These are phyloP conservation scores for Chlorella sorokiniana DNA, from an alignment of 139 green algal genomes.

Conservation along the genomic window DNA sequence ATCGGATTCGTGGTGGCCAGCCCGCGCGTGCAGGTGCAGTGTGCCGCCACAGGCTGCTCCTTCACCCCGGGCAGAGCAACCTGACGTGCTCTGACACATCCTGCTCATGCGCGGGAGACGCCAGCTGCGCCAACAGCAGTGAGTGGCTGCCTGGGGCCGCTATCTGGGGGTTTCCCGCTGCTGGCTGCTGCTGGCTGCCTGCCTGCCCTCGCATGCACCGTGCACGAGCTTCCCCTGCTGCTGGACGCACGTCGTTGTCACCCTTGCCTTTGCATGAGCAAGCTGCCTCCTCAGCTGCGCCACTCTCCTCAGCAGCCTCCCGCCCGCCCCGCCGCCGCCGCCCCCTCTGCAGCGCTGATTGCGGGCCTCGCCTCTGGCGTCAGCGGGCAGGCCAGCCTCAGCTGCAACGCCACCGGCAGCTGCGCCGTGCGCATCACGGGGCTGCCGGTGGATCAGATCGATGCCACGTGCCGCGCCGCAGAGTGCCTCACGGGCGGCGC, in stretches of 20 bases:
- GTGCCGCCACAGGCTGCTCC: slow-evolving; percentile 17
- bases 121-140: slow-evolving; percentile 21
- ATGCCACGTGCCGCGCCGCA: slow-evolving; percentile 18
- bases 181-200: too few species aligned
- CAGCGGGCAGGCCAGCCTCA: slow-evolving; percentile 11
- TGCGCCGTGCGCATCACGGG: slow-evolving; percentile 26
- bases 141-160: background rate
- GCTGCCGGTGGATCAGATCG: slow-evolving; percentile 21
- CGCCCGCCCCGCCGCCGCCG: background rate
- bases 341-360: slow-evolving; percentile 26
- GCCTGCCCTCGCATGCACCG: background rate
- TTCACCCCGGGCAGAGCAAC: background rate
- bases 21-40: slow-evolving; percentile 14
- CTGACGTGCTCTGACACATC: slow-evolving; percentile 20
- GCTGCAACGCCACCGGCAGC: background rate
- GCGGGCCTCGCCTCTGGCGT: slow-evolving; percentile 14
- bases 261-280: background rate
- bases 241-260: background rate
- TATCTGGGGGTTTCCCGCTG: background rate
- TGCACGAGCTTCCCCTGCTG: background rate
- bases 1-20: slow-evolving; percentile 2
- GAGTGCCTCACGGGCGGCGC: slow-evolving; percentile 29
- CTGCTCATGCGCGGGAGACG: slow-evolving; percentile 22
- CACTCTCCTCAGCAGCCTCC: background rate
- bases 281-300: background rate